Conservation (phyloP, 257 asterid genomes). For the Solanum gandarillasii region DNA sequence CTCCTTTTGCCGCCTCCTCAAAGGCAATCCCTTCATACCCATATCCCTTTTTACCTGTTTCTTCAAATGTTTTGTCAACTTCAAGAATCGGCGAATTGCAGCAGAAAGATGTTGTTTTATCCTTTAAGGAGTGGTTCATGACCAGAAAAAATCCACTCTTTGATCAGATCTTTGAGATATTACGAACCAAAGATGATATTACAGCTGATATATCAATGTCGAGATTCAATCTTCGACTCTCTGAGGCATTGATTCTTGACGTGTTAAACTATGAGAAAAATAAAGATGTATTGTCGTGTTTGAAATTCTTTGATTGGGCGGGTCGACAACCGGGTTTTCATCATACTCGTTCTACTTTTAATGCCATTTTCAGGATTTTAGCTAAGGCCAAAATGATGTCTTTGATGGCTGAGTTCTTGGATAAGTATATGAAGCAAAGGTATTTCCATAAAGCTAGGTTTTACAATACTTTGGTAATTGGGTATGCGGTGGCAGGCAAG, state of each 20-base stretch:
- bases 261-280: constrained; percentile 37
- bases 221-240: constrained; percentile 35
- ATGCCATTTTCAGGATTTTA: constrained; percentile 51
- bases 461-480: constrained; percentile 50
- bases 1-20: neutral
- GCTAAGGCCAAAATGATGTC: constrained; percentile 38
- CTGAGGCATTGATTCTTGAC: constrained; percentile 43
- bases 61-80: neutral
- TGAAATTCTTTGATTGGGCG: constrained; percentile 93
- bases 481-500: constrained; percentile 69
- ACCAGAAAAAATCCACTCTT: constrained; percentile 35
- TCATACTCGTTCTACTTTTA: constrained; percentile 60
- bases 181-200: constrained; percentile 38
- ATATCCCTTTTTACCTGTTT: neutral
- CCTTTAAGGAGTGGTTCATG: constrained; percentile 65
- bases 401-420: constrained; percentile 45
- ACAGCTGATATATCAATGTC: constrained; percentile 33
- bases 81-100: neutral
- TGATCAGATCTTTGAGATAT: constrained; percentile 45
- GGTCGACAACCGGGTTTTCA: constrained; percentile 60
- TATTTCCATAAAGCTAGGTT: constrained; percentile 19
- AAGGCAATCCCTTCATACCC: neutral
- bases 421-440: constrained; percentile 18
- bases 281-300: constrained; percentile 50
- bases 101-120: constrained; percentile 15